These are phyloP conservation scores for Clarireedia monteithiana DNA, from an alignment of 2,329 filamentous ascomycete genomes.

Conservation along the genomic window DNA sequence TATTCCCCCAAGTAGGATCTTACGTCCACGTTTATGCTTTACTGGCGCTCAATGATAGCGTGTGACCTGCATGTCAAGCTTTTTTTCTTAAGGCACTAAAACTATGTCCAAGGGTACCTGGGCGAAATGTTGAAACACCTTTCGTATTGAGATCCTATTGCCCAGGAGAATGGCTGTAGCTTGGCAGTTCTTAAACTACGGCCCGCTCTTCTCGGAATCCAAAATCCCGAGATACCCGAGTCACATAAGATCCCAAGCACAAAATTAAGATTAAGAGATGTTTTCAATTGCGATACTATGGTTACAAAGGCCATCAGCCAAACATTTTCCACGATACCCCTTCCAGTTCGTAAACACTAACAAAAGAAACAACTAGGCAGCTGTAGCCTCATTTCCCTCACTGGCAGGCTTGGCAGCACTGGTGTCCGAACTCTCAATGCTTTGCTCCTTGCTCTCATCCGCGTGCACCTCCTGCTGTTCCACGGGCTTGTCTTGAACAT, in stretches of 20 bases:
- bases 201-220: background rate
- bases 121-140: no score
- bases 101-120: no score
- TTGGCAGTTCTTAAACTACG: no score
- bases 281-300: constrained; percentile 6
- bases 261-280: background rate
- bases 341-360: constrained; percentile 1
- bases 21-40: no score
- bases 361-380: constrained; percentile 18
- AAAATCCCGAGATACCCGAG: background rate
- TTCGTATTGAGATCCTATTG: no score
- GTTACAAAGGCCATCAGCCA: constrained; percentile 6
- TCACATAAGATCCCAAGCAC: background rate
- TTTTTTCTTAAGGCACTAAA: no score
- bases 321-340: constrained; percentile 1
- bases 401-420: constrained; percentile 52
- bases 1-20: no score
- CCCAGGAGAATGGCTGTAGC: no score
- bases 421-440: constrained; percentile 38
- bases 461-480: constrained; percentile 34
- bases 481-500: constrained; percentile 35
- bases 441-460: constrained; percentile 52
- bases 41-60: no score
- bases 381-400: constrained; percentile 51
- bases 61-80: no score